These are phyloP conservation scores for Euphorbia schlechtendalii DNA, from an alignment of 441 rosid genomes.

Conservation along the genomic window DNA sequence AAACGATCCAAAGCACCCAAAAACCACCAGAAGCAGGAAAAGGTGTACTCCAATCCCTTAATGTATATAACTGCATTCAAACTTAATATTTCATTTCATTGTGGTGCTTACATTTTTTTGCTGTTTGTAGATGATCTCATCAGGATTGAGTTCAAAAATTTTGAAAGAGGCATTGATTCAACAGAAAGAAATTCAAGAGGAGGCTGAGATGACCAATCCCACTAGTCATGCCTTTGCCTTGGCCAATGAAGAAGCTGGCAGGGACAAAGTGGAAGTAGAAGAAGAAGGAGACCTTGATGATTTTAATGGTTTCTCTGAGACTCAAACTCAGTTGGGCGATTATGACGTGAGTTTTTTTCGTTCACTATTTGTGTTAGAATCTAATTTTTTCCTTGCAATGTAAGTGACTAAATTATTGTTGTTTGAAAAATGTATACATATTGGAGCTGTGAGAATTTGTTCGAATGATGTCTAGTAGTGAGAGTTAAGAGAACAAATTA, in stretches of 20 bases:
- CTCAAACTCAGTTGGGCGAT: conserved; percentile 44
- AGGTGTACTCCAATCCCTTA: conserved; percentile 20
- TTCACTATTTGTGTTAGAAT: too few relatives aligned
- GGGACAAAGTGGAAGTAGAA: conserved; percentile 16
- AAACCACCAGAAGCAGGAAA: conserved; percentile 51
- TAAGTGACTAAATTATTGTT: too few relatives aligned
- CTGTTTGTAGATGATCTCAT: conserved; percentile 43
- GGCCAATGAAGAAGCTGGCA: conserved; percentile 33
- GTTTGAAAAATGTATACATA: not conserved
- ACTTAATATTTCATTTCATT: not conserved
- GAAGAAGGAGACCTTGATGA: conserved; percentile 54
- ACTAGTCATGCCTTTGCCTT: conserved; percentile 26
- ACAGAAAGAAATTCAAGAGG: conserved; percentile 71
- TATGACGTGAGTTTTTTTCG: conserved; percentile 37
- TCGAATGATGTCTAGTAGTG: too few relatives aligned
- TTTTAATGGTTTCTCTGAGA: conserved; percentile 60
- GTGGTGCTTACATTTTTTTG: not conserved
- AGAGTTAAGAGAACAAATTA: not conserved
- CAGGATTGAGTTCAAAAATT: conserved; percentile 73
- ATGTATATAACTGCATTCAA: not conserved
- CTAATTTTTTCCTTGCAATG: not conserved
- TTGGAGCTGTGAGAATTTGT: not conserved
- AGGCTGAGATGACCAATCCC: conserved; percentile 34
- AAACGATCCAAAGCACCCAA: conserved; percentile 57
- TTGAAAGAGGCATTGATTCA: conserved; percentile 75